A percentile compares a stretch with the other conserved stretches of the same genome.
Conservation (phyloP, 2,329 filamentous ascomycete genomes). For the Ilyonectria sp. region DNA sequence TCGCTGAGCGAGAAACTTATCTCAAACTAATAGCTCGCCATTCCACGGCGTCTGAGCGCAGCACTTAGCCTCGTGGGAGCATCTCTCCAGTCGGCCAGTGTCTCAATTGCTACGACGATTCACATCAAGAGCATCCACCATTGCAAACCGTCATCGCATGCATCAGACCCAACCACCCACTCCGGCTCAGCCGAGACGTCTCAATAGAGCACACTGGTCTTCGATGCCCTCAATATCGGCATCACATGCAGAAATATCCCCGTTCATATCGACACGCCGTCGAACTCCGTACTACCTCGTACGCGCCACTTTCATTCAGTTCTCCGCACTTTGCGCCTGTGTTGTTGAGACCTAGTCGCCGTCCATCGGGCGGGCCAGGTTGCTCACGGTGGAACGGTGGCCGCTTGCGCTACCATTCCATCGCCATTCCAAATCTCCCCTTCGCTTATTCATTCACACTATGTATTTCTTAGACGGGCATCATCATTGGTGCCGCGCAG, state of each 20-base stretch:
- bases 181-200: not conserved
- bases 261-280: not conserved
- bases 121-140: not conserved
- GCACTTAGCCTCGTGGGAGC: not conserved
- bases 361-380: not conserved
- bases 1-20: too few relatives aligned
- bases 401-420: not conserved
- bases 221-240: conserved; percentile 1
- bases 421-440: not conserved
- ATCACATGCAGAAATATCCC: not conserved
- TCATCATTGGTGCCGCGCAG: not conserved
- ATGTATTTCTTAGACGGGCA: not conserved
- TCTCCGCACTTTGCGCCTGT: not conserved
- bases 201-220: not conserved
- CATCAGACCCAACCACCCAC: not conserved
- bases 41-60: not conserved
- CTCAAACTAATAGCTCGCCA: not conserved
- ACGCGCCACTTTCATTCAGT: not conserved
- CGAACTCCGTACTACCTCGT: not conserved
- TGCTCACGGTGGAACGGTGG: not conserved
- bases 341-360: not conserved
- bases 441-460: not conserved
- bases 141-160: not conserved
- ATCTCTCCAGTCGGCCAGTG: not conserved
- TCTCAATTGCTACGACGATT: not conserved